These are phyloP conservation scores for Chlamydomonas asymmetrica DNA, from an alignment of 139 green algal species.

Conservation along the genomic window DNA sequence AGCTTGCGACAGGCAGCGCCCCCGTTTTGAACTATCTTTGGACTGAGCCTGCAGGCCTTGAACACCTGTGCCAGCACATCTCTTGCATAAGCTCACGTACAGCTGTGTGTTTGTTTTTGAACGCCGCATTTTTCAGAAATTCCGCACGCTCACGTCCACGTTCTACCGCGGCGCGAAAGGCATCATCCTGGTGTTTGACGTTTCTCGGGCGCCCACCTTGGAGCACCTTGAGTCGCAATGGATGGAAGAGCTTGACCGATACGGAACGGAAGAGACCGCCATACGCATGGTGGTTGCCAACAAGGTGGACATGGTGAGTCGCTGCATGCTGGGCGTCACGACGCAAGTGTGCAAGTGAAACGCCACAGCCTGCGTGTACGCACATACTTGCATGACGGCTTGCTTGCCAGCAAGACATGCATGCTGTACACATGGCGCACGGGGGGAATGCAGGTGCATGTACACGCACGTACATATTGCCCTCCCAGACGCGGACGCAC, in stretches of 20 bases:
- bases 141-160: conserved; percentile 90
- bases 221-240: conserved; percentile 78
- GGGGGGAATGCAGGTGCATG: too few species aligned
- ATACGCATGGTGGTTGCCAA: conserved; percentile 94
- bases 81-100: too few species aligned
- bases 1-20: neutral
- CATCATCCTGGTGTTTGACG: conserved; percentile 78
- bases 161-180: conserved; percentile 89
- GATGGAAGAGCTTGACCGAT: conserved; percentile 87
- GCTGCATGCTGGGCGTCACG: too few species aligned
- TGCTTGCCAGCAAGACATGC: too few species aligned
- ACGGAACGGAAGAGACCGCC: conserved; percentile 72
- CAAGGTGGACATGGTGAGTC: conserved; percentile 76
- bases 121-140: conserved; percentile 47
- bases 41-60: neutral
- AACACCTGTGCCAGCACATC: too few species aligned
- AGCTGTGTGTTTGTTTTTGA: too few species aligned
- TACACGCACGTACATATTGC: too few species aligned
- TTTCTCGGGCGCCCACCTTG: conserved; percentile 82
- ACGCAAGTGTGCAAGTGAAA: too few species aligned
- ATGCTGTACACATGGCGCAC: too few species aligned
- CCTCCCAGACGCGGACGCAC: too few species aligned
- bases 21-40: neutral
- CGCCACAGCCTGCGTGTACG: too few species aligned
- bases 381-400: too few species aligned